Conservation (phyloP, 2,329 filamentous ascomycete species). For the Aspergillus pseudoviridinutans region DNA sequence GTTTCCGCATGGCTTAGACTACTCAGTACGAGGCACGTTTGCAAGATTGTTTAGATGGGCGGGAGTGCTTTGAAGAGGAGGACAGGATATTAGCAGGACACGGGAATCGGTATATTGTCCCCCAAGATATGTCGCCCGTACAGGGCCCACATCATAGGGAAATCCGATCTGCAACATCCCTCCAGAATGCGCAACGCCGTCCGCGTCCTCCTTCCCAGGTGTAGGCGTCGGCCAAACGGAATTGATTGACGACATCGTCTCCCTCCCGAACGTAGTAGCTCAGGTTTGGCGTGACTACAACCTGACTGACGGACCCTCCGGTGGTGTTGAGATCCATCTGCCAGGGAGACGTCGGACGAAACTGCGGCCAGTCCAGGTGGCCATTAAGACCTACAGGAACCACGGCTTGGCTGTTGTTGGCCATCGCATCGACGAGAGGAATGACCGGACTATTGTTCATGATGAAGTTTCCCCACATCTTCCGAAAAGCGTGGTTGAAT, state of each 20-base stretch:
- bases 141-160: neutral
- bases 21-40: no score
- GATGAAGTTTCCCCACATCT: slow-evolving; percentile 48
- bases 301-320: slow-evolving; percentile 29
- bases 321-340: slow-evolving; percentile 49
- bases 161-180: slow-evolving; percentile 11
- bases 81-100: no score
- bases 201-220: slow-evolving; percentile 49
- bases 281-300: slow-evolving; percentile 18
- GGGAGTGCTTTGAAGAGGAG: no score
- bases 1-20: no score
- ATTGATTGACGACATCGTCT: slow-evolving; percentile 35
- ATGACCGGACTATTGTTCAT: slow-evolving; percentile 35
- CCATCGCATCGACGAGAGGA: slow-evolving; percentile 10
- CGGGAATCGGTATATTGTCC: no score
- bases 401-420: slow-evolving; percentile 20
- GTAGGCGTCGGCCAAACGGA: slow-evolving; percentile 42
- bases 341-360: slow-evolving; percentile 29
- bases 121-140: no score
- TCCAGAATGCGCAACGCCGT: slow-evolving; percentile 46
- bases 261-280: slow-evolving; percentile 23
- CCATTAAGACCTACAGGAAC: slow-evolving; percentile 14
- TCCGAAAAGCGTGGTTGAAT: slow-evolving; percentile 39
- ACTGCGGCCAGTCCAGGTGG: slow-evolving; percentile 33
- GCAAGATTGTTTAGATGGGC: no score